Evolutionary conservation across 2,329 filamentous ascomycete species (phyloP), one percentile per base, ranked within the genome.

Genomic region (Rutstroemia sp.): DNA sequence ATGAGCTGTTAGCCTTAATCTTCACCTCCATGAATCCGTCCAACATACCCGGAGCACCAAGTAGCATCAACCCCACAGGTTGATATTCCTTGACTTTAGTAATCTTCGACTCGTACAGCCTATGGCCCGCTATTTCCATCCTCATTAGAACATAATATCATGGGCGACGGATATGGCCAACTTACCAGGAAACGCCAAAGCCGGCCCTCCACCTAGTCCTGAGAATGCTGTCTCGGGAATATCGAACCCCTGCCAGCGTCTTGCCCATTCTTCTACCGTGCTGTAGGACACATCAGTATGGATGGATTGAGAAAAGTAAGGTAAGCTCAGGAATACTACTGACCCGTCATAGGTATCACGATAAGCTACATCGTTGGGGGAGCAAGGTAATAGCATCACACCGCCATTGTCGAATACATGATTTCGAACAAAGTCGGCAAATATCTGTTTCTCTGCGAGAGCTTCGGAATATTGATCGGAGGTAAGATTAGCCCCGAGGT

Each of bases 241-340:
- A 4, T 61, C 58, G n/a, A 56, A 63, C 5, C 63, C 63, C 51
- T 65, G 63, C 63, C 61, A 63, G 8, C 19, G 51, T n/a, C 52
- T 49, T 2, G 58, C 58, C 3, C 41, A 45, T 46, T 62, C 52
- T 23, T 60, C 54, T 3, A 58, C n/a, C 3, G 55, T 48, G 18
- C 21, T 45, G 27, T 5, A 37, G 7, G n/a, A 3, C 2, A 3
- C 3, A 7, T 48, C 25, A 42, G 19, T 5, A 44, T 3, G 19
- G 5, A 14, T 3, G 7, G 8, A 1, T 6, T 18, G 1, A 30
- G 2, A 0, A 10, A 19, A 3, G 18, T 9, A 27, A 7, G 7
- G 25, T 27, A 27, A 7, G 25, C 6, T 5, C 25, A 14, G n/a
- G 5, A 18, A 4, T 0, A 8, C 5, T 19, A 46, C 42, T 18